Base-by-base conservation (phyloP, 495 filamentous ascomycete species). In the Penicillium macrosclerotiorum region DNA sequence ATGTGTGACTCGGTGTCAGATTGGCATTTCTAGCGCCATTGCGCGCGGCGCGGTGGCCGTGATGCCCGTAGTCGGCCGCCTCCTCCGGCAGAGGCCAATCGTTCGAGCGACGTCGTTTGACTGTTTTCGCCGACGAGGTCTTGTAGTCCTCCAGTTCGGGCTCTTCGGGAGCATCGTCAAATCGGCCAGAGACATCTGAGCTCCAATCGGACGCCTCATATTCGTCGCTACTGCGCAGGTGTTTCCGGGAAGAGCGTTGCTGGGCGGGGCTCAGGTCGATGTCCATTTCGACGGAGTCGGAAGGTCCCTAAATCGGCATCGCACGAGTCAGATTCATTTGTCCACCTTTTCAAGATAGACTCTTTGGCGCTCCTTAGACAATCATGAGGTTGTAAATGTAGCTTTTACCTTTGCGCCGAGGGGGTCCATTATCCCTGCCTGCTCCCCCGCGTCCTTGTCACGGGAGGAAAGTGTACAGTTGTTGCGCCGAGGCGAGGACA, bases 1-100 rank as follows among this genome's bases (percentile, higher is more conserved):
- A 48, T 22, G 47, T 53, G 19, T 45, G 53, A 5, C 18, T 27
- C 14, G 42, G 3, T 14, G 38, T 32, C 5, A 39, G 17, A 18
- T 25, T 35, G 1, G 37, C 42, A 23, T 26, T 36, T 2, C 26
- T 41, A 22, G 45, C 42, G 6, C 43, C 55, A 26, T 37, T 42
- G 16, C 47, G 51, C 8, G 26, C 34, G 13, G 32, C 32, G 32
- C 54, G 48, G 30, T 42, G 49, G 7, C 52, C 50, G 22, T 50
- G 39, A 16, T 55, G 35, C 40, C 45, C 54, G 38, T 51, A 54
- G 24, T 63, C 59, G 2, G 59, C 59, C 1, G 49, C 52, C 30
- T 63, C 61, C 16, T 66, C 56, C 5, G 59, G 60, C 20, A 75
- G 51, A 22, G 76, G 75, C 76, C 76, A 79, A 37, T 75, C 71